These are phyloP conservation scores for Claviceps maximensis DNA, from an alignment of 2,329 filamentous ascomycete species.

Conservation along the genomic window DNA sequence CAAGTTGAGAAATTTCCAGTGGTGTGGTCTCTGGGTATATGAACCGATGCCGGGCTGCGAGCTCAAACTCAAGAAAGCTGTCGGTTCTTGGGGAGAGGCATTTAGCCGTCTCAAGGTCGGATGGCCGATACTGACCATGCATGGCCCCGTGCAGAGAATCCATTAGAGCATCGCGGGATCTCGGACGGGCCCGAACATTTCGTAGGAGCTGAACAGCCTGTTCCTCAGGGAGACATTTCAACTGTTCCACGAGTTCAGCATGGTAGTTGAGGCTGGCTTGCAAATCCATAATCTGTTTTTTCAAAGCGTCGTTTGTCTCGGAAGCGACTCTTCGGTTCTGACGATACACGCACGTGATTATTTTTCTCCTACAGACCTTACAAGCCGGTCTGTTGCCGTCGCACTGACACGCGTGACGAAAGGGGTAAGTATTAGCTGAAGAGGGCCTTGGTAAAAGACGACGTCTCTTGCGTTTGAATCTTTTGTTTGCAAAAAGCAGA, in stretches of 20 bases:
- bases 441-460: not conserved
- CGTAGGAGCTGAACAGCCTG: not conserved
- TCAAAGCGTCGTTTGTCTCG: not conserved
- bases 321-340: not conserved
- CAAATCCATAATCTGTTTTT: not conserved
- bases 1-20: not conserved
- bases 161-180: too few species aligned
- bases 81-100: not conserved
- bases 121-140: not conserved
- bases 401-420: not conserved
- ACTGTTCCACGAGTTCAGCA: not conserved
- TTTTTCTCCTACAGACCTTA: not conserved
- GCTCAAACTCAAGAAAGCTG: not conserved
- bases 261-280: not conserved
- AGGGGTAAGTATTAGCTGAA: not conserved
- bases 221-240: not conserved
- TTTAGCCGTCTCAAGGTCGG: not conserved
- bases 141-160: not conserved
- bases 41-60: not conserved
- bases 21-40: not conserved
- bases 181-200: not conserved
- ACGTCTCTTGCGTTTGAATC: too few species aligned
- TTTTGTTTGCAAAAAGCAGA: too few species aligned
- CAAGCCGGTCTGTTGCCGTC: not conserved
- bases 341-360: not conserved